Percentiles rank a stretch among this genome's conserved stretches.
Conservation (phyloP, 495 filamentous ascomycete species). For the Aspergillus ostianus region DNA sequence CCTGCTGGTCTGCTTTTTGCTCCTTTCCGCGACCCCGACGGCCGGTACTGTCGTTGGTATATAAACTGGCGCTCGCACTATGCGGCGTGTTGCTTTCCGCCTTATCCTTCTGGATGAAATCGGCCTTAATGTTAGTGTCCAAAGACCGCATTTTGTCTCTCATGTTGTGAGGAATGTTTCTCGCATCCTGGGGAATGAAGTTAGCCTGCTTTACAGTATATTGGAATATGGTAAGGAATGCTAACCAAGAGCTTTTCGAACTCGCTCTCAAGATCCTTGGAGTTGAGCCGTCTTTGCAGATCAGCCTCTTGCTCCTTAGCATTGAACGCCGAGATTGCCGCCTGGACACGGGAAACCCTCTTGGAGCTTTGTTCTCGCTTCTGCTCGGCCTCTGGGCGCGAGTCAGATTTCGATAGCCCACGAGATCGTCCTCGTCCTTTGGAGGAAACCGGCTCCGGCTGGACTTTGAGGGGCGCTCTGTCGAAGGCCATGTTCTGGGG, state of each 20-base stretch:
- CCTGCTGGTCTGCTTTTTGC: conserved; percentile 32
- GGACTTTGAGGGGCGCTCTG: conserved; percentile 16
- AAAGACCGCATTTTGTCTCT: conserved; percentile 89
- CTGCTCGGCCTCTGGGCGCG: conserved; percentile 23
- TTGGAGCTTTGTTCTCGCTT: conserved; percentile 34
- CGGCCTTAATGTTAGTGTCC: conserved; percentile 85
- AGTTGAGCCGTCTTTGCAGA: conserved; percentile 39
- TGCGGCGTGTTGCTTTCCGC: conserved; percentile 54
- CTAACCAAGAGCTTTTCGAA: conserved; percentile 51
- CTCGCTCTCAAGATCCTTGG: conserved; percentile 47
- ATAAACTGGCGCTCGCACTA: conserved; percentile 29
- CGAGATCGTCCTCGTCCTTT: conserved; percentile 21
- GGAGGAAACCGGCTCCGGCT: conserved; percentile 17
- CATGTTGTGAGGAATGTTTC: conserved; percentile 92
- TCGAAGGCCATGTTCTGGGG: conserved; percentile 27
- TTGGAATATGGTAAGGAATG: neutral
- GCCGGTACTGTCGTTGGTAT: conserved; percentile 35
- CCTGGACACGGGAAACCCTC: conserved; percentile 57
- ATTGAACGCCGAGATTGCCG: conserved; percentile 63
- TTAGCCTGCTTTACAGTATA: conserved; percentile 28
- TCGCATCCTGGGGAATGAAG: conserved; percentile 60
- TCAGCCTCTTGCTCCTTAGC: conserved; percentile 46
- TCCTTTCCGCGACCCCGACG: conserved; percentile 45
- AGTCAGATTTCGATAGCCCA: conserved; percentile 23
- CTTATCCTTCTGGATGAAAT: conserved; percentile 89